A percentile compares a stretch with the other conserved stretches of the same genome.
These are phyloP conservation scores for Blakeslea trispora DNA, from an alignment of 371 early-diverging fungal species.

Conservation along the genomic window DNA sequence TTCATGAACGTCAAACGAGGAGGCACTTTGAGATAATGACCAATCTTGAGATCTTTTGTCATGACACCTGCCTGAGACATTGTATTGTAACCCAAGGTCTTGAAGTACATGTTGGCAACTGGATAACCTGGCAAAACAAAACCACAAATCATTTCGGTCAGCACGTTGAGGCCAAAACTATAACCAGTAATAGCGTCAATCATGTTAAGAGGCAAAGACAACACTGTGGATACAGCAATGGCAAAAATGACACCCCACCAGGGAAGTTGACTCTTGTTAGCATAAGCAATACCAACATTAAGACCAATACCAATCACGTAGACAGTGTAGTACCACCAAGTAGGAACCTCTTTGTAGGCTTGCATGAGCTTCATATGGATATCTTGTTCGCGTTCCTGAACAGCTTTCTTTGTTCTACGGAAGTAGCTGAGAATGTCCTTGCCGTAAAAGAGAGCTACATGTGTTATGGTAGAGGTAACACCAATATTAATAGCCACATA, in stretches of 20 bases:
- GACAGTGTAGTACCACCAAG: slow-evolving; percentile 72
- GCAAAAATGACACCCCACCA: slow-evolving; percentile 80
- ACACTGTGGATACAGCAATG: slow-evolving; percentile 47
- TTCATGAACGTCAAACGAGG: slow-evolving; percentile 61
- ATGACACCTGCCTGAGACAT: slow-evolving; percentile 56
- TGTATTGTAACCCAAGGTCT: slow-evolving; percentile 57
- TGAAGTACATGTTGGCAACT: slow-evolving; percentile 63
- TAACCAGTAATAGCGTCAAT: slow-evolving; percentile 42
- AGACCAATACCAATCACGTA: slow-evolving; percentile 62
- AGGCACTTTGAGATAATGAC: slow-evolving; percentile 78
- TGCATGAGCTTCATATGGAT: slow-evolving; percentile 70
- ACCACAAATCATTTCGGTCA: slow-evolving; percentile 66
- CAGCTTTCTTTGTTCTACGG: not conserved
- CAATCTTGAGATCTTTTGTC: slow-evolving; percentile 66
- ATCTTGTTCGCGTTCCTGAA: slow-evolving; percentile 27
- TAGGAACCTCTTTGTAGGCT: slow-evolving; percentile 67
- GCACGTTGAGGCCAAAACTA: slow-evolving; percentile 55
- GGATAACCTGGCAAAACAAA: slow-evolving; percentile 45
- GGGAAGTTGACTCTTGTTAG: slow-evolving; percentile 52
- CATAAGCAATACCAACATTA: slow-evolving; percentile 65
- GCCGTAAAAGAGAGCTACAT: slow-evolving; percentile 53
- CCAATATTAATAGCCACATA: slow-evolving; percentile 44
- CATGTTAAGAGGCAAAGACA: slow-evolving; percentile 43
- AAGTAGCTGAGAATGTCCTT: slow-evolving; percentile 8
- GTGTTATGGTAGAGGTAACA: slow-evolving; percentile 54